A percentile compares a stretch with the other conserved stretches of the same genome.
Conservation (phyloP, 352 stramenopile species). For the Phytophthora pinifolia region DNA sequence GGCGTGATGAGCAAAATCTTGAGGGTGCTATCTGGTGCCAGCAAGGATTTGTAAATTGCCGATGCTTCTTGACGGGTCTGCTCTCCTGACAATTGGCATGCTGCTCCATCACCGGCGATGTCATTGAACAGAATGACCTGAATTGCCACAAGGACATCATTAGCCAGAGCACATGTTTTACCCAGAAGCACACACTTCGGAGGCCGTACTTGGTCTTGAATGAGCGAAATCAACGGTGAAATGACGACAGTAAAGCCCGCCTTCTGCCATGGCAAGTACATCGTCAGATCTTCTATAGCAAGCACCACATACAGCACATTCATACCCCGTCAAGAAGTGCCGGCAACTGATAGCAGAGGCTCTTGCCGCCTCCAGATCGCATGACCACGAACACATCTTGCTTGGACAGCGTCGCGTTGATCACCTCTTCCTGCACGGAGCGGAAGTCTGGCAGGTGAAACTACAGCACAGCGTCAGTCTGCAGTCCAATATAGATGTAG, state of each 20-base stretch:
- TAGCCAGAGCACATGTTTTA: too few species aligned
- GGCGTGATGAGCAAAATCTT: slow-evolving; percentile 92
- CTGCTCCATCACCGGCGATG: slow-evolving; percentile 55
- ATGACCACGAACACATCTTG: slow-evolving; percentile 94
- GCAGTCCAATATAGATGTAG: too few species aligned
- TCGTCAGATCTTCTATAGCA: too few species aligned
- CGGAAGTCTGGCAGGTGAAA: slow-evolving; percentile 88
- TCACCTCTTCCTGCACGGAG: slow-evolving; percentile 89
- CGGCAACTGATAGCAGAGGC: slow-evolving; percentile 91
- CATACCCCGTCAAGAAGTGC: slow-evolving; percentile 67
- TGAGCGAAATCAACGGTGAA: slow-evolving; percentile 92
- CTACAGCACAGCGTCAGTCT: slow-evolving; percentile 23
- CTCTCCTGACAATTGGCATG: slow-evolving; percentile 53
- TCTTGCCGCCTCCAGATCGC: slow-evolving; percentile 87
- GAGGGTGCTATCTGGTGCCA: slow-evolving; percentile 60
- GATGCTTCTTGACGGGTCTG: slow-evolving; percentile 54
- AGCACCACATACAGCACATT: not conserved
- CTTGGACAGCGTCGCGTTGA: slow-evolving; percentile 87
- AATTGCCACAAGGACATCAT: not conserved
- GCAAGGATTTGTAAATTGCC: slow-evolving; percentile 78
- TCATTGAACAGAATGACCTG: slow-evolving; percentile 75
- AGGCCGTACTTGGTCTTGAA: slow-evolving; percentile 94
- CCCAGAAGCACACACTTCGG: too few species aligned
- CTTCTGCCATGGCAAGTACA: slow-evolving; percentile 20
- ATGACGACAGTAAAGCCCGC: slow-evolving; percentile 89